Conservation (phyloP, 73 alveolate genomes). For the Effrenium voratum region DNA sequence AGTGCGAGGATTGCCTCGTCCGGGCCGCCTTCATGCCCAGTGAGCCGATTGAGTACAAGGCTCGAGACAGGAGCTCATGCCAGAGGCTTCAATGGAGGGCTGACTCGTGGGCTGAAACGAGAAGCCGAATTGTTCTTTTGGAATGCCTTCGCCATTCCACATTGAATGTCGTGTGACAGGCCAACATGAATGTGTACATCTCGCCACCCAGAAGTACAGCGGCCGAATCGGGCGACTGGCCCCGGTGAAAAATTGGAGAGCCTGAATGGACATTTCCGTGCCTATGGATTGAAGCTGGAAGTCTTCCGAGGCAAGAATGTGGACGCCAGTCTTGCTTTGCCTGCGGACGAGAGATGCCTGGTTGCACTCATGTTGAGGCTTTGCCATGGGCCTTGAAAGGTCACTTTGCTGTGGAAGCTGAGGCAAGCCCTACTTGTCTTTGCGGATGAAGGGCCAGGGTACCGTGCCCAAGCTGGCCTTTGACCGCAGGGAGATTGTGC, state of each 20-base stretch:
- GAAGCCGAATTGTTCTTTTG: background rate
- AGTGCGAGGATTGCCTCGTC: conserved; percentile 54
- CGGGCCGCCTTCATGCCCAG: conserved; percentile 86
- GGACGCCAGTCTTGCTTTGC: conserved; percentile 66
- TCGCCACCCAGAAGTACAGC: conserved; percentile 94
- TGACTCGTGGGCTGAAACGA: background rate
- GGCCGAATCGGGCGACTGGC: conserved; percentile 38
- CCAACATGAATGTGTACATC: conserved; percentile 88
- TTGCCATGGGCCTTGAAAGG: background rate
- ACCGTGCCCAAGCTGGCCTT: conserved; percentile 98
- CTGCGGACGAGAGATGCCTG: conserved; percentile 69
- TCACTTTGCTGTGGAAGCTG: background rate
- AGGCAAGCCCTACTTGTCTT: conserved; percentile 96
- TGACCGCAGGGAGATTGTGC: conserved; percentile 98
- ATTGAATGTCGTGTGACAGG: background rate
- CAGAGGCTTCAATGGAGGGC: background rate
- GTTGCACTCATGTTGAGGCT: background rate
- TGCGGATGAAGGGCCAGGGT: conserved; percentile 98
- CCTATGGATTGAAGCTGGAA: background rate
- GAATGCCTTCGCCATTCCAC: background rate
- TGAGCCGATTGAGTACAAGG: conserved; percentile 92
- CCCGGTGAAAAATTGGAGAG: background rate
- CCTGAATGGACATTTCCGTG: background rate
- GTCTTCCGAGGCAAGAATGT: conserved; percentile 21
- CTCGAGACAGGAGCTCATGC: background rate